A percentile compares a stretch with the other conserved stretches of the same genome.
Conservation (phyloP, 2,329 filamentous ascomycete genomes). For the Verticillium zaregamsianum region DNA sequence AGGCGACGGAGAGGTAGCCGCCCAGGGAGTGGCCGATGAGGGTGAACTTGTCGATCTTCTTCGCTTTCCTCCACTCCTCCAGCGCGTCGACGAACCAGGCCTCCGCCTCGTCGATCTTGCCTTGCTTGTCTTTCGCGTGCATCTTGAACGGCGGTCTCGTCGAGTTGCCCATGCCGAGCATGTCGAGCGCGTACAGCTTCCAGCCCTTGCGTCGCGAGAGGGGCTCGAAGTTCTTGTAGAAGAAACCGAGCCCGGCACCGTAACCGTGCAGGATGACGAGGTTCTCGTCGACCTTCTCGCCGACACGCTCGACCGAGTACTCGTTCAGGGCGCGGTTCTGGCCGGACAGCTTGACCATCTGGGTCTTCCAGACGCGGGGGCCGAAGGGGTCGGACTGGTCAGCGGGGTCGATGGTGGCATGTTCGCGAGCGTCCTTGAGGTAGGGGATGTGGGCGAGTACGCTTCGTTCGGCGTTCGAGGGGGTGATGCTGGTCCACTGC, state of each 20-base stretch:
- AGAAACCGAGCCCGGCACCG: slow-evolving; percentile 92
- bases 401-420: slow-evolving; percentile 48
- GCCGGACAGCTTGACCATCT: slow-evolving; percentile 78
- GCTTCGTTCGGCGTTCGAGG: slow-evolving; percentile 78
- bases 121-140: slow-evolving; percentile 72
- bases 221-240: slow-evolving; percentile 96
- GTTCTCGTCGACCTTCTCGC: slow-evolving; percentile 75
- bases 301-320: slow-evolving; percentile 81
- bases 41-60: slow-evolving; percentile 89
- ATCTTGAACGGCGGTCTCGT: slow-evolving; percentile 56
- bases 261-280: slow-evolving; percentile 97
- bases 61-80: slow-evolving; percentile 89
- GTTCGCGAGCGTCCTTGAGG: slow-evolving; percentile 69
- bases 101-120: slow-evolving; percentile 84
- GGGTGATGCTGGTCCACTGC: slow-evolving; percentile 84
- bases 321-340: slow-evolving; percentile 89
- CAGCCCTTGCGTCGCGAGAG: slow-evolving; percentile 75
- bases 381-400: slow-evolving; percentile 69
- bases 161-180: slow-evolving; percentile 25
- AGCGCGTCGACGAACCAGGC: slow-evolving; percentile 94
- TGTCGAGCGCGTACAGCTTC: slow-evolving; percentile 70
- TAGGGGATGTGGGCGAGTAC: slow-evolving; percentile 85
- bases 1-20: slow-evolving; percentile 91
- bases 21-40: slow-evolving; percentile 90
- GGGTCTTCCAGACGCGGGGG: slow-evolving; percentile 78